A percentile compares a stretch with the other conserved stretches of the same genome.
These are phyloP conservation scores for Microstegium vimineum DNA, from an alignment of 176 grass and related monocot genomes.

Conservation along the genomic window DNA sequence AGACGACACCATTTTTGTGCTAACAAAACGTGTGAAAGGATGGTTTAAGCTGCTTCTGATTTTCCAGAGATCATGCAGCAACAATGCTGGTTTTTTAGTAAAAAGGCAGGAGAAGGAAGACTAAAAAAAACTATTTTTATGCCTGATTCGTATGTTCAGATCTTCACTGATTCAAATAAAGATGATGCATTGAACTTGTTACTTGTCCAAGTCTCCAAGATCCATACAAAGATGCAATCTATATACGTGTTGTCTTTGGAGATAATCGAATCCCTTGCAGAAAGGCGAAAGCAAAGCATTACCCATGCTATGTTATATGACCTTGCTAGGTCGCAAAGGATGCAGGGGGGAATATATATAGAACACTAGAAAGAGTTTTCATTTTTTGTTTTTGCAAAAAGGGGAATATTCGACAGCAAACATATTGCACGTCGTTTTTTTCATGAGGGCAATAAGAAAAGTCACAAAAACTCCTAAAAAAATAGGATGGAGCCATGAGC, in stretches of 20 bases:
- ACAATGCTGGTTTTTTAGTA: neutral
- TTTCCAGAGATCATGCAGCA: neutral
- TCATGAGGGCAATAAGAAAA: neutral
- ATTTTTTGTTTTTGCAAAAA: neutral
- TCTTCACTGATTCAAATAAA: no score
- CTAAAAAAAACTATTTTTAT: neutral
- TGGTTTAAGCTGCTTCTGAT: neutral
- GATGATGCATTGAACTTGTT: no score
- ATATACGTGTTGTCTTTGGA: neutral
- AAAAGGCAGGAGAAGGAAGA: neutral
- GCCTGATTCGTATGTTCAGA: neutral
- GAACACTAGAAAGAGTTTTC: no score
- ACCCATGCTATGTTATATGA: neutral
- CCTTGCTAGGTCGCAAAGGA: neutral
- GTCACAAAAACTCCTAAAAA: neutral
- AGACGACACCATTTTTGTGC: no score
- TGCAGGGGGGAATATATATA: no score
- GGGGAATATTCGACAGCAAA: neutral
- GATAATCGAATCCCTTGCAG: neutral
- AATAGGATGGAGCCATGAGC: neutral
- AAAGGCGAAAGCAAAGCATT: neutral
- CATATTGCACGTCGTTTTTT: no score
- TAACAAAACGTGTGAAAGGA: no score
- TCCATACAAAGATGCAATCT: neutral
- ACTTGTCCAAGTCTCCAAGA: no score